Conservation (phyloP, 2,329 filamentous ascomycete genomes). For the Apiospora koreana region DNA sequence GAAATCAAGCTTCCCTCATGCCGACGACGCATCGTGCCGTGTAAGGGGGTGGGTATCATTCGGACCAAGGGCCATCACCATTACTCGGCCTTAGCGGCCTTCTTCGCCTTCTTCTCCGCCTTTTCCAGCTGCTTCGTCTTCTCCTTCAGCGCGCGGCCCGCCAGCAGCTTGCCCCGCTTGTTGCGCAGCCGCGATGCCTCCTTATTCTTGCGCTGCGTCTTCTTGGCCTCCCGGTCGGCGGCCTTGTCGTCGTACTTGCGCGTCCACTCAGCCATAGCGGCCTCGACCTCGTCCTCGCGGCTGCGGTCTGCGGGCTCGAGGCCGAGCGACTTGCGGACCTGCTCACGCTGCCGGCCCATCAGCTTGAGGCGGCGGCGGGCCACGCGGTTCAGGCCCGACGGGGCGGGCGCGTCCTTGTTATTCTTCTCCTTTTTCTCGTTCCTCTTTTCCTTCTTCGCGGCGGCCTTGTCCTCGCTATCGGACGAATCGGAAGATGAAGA, state of each 20-base stretch:
- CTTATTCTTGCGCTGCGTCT: constrained; percentile 21
- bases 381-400: constrained; percentile 25
- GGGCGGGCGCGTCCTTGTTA: background rate
- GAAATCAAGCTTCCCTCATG: constrained; percentile 12
- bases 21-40: constrained; percentile 6
- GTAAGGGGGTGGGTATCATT: constrained; percentile 16
- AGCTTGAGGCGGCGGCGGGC: constrained; percentile 25
- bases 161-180: constrained; percentile 21
- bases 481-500: no score
- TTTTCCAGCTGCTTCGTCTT: constrained; percentile 18
- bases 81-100: background rate
- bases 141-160: constrained; percentile 22
- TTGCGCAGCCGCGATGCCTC: constrained; percentile 20
- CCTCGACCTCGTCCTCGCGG: constrained; percentile 26
- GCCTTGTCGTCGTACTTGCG: constrained; percentile 20
- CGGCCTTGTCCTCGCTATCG: constrained; percentile 10
- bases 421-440: constrained; percentile 12
- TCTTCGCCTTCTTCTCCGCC: constrained; percentile 18
- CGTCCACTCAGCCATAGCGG: constrained; percentile 24
- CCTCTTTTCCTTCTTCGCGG: no score
- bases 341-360: constrained; percentile 28
- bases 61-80: background rate
- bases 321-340: constrained; percentile 26
- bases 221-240: constrained; percentile 21
- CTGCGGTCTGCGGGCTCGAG: constrained; percentile 20